Evolutionary conservation across 805 yeast genomes (phyloP), one percentile per base, ranked within the genome.

Genomic region (Candida nanaspora): DNA sequence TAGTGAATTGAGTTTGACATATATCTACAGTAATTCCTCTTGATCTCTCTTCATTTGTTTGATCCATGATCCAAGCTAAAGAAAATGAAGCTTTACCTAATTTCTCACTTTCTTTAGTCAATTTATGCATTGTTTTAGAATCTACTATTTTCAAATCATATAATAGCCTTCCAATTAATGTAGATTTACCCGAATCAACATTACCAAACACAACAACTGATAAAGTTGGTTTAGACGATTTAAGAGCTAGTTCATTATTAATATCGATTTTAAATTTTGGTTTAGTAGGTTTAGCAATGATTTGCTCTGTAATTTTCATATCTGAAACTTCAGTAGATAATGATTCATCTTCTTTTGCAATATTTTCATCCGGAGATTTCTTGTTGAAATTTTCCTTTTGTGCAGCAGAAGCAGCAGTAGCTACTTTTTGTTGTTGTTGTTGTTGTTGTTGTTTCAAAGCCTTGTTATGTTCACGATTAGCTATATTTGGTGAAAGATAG

Each of bases 131-230:
- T 1, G 82, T 74, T 38, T 78, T 76, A 29, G 78, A 71, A 50
- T 80, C 83, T 5, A 85, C 78, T 2, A 78, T 78, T 7, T 83
- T 82, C 22, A 74, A 58, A 50, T 84, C 91, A 44, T 75, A 78
- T 32, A 85, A 57, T 30, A 85, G 57, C 36, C 93, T 61, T 6
- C 94, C 94, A 75, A 84, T 76, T 38, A 85, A 66, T 1, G 94
- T 85, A 2, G 88, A 81, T 53, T 85, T 85, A 14, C 94, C 94
- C 0, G 91, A 86, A 59, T 85, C 94, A 6, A 85, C 91, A 57
- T 85, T 94, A 10, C 94, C 93, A 48, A 85, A 82, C 4, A 85
- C 87, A 27, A 84, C 88, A 51, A 82, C 82, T n/a, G 83, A 74
- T 38, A 80, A 62, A 41, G 68, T 72, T 2, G 85, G 83, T 49